phyloP scores from a whole-genome alignment of 306 rosid species.

The barrel medic (Medicago truncatula) region MtrunA17r5.0-ANR NC_053045.1:6691001-6691500 shows the following conservation, averaged over 20 bases:
- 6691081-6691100: conserved; percentile 99
- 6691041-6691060: too few relatives aligned
- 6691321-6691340: conserved; percentile 85
- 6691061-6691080: conserved; percentile 98
- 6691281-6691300: conserved; percentile 91
- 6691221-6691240: conserved; percentile 41
- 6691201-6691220: conserved; percentile 55
- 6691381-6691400: too few relatives aligned
- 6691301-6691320: conserved; percentile 93
- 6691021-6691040: too few relatives aligned
- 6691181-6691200: conserved; percentile 86
- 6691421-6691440: too few relatives aligned
- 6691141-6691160: conserved; percentile 58
- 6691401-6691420: too few relatives aligned
- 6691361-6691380: too few relatives aligned
- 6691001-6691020: too few relatives aligned
- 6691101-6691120: conserved; percentile 99
- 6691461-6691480: too few relatives aligned
- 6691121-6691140: conserved; percentile 75
- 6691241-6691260: conserved; percentile 54
- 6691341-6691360: conserved; percentile 88
- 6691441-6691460: too few relatives aligned
- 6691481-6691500: too few relatives aligned
- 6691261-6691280: conserved; percentile 76
- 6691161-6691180: conserved; percentile 58